Percentiles rank a stretch among this genome's conserved stretches.
These are phyloP conservation scores for Penicillium taxi DNA, from an alignment of 495 filamentous ascomycete species.

Conservation along the genomic window DNA sequence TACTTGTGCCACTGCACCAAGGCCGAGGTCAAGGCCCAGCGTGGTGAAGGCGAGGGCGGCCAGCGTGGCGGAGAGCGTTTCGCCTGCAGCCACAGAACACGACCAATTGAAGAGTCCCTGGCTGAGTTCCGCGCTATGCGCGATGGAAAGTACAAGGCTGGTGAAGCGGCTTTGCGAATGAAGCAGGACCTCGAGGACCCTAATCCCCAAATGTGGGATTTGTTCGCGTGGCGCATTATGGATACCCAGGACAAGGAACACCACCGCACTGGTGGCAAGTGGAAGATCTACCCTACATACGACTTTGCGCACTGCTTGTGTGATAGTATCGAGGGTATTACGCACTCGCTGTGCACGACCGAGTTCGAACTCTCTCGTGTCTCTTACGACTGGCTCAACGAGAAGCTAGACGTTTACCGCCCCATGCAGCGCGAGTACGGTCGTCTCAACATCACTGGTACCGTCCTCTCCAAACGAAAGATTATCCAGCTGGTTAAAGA, in stretches of 20 bases:
- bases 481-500: constrained; percentile 68
- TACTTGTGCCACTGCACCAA: constrained; percentile 72
- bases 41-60: constrained; percentile 63
- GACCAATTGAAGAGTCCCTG: constrained; percentile 67
- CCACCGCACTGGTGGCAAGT: constrained; percentile 65
- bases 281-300: constrained; percentile 85
- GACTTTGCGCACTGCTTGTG: constrained; percentile 88
- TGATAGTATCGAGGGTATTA: constrained; percentile 80
- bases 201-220: constrained; percentile 62
- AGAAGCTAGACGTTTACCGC: constrained; percentile 65
- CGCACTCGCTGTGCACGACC: constrained; percentile 82
- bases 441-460: constrained; percentile 71
- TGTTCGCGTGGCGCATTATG: constrained; percentile 74
- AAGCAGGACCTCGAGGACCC: constrained; percentile 56
- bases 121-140: constrained; percentile 81
- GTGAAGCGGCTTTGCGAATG: constrained; percentile 86
- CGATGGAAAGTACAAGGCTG: constrained; percentile 82
- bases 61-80: constrained; percentile 63
- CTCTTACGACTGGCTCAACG: constrained; percentile 84
- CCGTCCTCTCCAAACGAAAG: constrained; percentile 76
- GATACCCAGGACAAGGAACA: constrained; percentile 47
- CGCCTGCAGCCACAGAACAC: constrained; percentile 69
- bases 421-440: constrained; percentile 81
- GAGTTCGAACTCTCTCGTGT: constrained; percentile 70
- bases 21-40: constrained; percentile 72